Evolutionary conservation across 495 filamentous ascomycete species (phyloP), one percentile per base, ranked within the genome.

Genomic region (Tuber borchii): DNA sequence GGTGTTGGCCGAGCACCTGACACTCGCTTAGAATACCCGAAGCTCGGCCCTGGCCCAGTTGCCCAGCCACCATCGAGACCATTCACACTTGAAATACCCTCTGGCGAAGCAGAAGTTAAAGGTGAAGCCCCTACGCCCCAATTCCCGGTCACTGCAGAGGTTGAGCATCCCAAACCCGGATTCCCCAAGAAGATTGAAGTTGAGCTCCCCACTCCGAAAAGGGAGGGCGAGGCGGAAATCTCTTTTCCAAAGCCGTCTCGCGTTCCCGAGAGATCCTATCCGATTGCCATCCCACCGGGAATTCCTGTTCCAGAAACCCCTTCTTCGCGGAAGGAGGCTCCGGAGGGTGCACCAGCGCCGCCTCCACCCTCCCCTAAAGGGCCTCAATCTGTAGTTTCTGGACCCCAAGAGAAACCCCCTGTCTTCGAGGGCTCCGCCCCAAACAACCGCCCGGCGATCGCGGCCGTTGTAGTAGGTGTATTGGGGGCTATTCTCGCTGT

Each of bases 381-480:
- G 37, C 69, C 74, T 39, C 26, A 31, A n/a, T 51, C 70, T 26
- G 78, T 71, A 40, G 71, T 40, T 12, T 61, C 56, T 9, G 43
- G 20, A 31, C 48, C 37, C 61, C 69, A 78, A 77, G 76, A 75
- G 56, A 70, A 81, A 14, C 78, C 70, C 39, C 65, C 69, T 19
- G 46, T 12, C 16, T 82, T 82, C 45, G 48, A 79, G 46, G 80
- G 73, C 37, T 72, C 76, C 9, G 80, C 72, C 22, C 39, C 76
- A 26, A 73, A 72, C 40, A 73, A 34, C 69, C 72, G 39, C 8
- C 56, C 78, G 43, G 70, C 46, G 2, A 44, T 76, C 43, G 19
- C 70, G 51, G 78, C 70, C 16, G 71, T 79, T 19, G 44, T 73
- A 37, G 48, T 73, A 19, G 70, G 46, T 70, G 31, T 79, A 1